Evolutionary conservation across 805 yeast species (phyloP), one percentile per base, ranked within the genome.

Genomic region (Candida schatavii): DNA sequence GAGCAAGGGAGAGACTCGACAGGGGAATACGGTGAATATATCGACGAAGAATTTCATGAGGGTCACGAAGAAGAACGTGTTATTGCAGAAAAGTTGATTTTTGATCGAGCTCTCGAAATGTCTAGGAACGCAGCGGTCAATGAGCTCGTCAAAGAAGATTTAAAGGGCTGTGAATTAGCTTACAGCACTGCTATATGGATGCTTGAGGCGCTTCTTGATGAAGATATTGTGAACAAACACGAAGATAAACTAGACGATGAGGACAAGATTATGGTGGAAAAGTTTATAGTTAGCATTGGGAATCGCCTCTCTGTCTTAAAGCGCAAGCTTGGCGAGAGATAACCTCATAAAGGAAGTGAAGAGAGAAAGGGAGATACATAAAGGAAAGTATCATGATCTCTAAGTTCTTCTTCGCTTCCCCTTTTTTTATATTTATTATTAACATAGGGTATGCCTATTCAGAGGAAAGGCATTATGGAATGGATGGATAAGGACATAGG

Each of bases 171-270:
- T 63, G 97, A 90, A 62, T 64, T 86, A 44, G 85, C 91, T 6
- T 91, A 91, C 59, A 87, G 95, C 3, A 88, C 96, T 0, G 83
- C 97, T 0, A 78, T 91, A 40, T 91, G 97, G 97, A 88, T 91
- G 97, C 69, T 91, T 55, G 95, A 88, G 57, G 88, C 96, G 1
- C 68, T 91, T 21, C 62, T 89, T 41, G 91, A 85, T 45, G 71
- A 64, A 14, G 70, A 69, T 19, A 46, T 47, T 14, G 37, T 41
- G 2, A 28, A 35, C 25, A 56, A 58, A 20, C 55, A 57, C 9
- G 70, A 62, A 13, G 70, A 64, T 19, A 74, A 61, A 45, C 68
- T 90, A 44, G 95, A 87, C 54, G 75, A 70, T 3, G 88, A 83
- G 38, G 98, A 91, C 60, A 68, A 68, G 39, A 77, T 72, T 34